Percentiles rank a stretch among this genome's conserved stretches.
Conservation (phyloP, 2,329 filamentous ascomycete species). For the Esteya vermicola region DNA sequence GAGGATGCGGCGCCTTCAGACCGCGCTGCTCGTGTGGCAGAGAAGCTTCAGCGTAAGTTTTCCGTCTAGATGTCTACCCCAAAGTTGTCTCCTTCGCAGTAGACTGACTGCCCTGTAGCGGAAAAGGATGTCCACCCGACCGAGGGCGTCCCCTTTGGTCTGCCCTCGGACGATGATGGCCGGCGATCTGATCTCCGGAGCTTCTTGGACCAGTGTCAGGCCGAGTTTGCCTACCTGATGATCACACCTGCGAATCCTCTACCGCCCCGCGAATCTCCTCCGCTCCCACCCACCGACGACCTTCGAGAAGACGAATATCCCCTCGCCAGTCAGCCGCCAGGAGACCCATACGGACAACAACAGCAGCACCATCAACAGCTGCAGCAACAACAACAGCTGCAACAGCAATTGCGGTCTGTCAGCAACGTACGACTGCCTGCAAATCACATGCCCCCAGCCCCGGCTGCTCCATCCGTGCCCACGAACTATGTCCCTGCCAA, state of each 20-base stretch:
- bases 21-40: constrained; percentile 15
- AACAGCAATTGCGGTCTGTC: constrained; percentile 21
- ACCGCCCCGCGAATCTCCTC: constrained; percentile 45
- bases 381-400: constrained; percentile 26
- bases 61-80: neutral
- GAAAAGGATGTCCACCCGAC: constrained; percentile 25
- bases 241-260: constrained; percentile 51
- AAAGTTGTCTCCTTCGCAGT: no score
- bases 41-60: constrained; percentile 6
- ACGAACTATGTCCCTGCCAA: constrained; percentile 18
- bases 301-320: constrained; percentile 40
- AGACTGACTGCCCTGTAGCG: constrained; percentile 17
- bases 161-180: constrained; percentile 32
- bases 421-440: constrained; percentile 31
- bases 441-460: constrained; percentile 41
- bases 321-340: no score
- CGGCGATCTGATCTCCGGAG: constrained; percentile 40
- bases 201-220: constrained; percentile 50
- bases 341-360: constrained; percentile 4
- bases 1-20: constrained; percentile 33
- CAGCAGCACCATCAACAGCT: constrained; percentile 45
- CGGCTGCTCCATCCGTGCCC: constrained; percentile 19
- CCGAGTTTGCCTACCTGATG: constrained; percentile 55
- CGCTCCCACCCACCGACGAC: constrained; percentile 43
- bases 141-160: constrained; percentile 31